Base-by-base conservation (phyloP, 768 basidiomycete genomes). In the Lentinula guzmanii region DNA sequence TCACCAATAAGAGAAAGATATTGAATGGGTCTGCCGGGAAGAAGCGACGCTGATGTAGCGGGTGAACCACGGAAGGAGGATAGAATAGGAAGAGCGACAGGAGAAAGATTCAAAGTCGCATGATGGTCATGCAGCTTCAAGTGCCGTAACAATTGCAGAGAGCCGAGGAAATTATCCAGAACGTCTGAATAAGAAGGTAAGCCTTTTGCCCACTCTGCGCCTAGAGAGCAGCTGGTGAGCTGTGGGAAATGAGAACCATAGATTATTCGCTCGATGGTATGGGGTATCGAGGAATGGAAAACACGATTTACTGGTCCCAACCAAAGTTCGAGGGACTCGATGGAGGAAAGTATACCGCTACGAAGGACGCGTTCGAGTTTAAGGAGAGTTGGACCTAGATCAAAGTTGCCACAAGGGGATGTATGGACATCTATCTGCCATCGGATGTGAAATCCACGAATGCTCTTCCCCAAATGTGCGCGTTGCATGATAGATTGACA, bases 1-100 rank as follows among this genome's bases (percentile, higher is more conserved):
- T 80, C 77, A 3, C 84, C 85, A 53, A 83, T 72, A 52, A 88
- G 83, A 15, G 79, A 74, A 53, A 88, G 81, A 60, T 72, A 71
- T 48, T 78, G 79, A 31, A 88, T 81, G 3, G 85, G 85, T 21
- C 87, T 75, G 18, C 85, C 85, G 4, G 86, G 87, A 57, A 87
- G 79, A 52, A 88, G 66, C 16, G 75, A 71, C 52, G 85, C 84
- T 2, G 86, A 86, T n/a, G 82, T 76, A 67, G 77, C 76, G 60
- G 85, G 79, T 37, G 80, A 77, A 61, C 86, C 86, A 60, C 84
- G 83, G 77, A 87, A 87, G 56, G 78, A 77, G 11, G 76, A 65
- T 24, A 89, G 77, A 52, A 63, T 64, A 4, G 82, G 82, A 18
- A 87, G 73, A 57, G 80, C 78, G 60, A 67, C 60, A n/a, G 76